These are phyloP conservation scores for Metarhizium brunneum DNA, from an alignment of 2,329 filamentous ascomycete species.

Conservation along the genomic window DNA sequence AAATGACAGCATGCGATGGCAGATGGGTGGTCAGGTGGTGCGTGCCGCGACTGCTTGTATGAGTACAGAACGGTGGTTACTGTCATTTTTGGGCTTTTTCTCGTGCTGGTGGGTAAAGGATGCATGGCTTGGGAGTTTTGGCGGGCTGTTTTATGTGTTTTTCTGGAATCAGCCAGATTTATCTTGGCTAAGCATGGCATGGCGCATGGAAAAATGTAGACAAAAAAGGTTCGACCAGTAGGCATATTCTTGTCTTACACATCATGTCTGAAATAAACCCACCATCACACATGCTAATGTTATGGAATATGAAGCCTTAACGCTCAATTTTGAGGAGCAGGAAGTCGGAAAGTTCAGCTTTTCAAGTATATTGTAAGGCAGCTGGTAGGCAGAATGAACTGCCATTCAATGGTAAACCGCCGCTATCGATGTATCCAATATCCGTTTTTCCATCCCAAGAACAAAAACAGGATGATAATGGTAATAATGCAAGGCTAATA, in stretches of 20 bases:
- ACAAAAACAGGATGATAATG: neutral
- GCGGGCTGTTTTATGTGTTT: conserved; percentile 1
- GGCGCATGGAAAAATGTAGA: neutral
- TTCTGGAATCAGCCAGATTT: neutral
- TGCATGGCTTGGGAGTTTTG: conserved; percentile 13
- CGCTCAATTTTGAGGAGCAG: neutral
- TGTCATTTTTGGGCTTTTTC: neutral
- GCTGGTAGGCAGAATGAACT: neutral
- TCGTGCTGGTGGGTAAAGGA: neutral
- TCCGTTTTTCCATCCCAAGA: neutral
- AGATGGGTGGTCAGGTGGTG: neutral
- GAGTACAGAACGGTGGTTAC: neutral
- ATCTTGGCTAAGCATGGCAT: neutral
- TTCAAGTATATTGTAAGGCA: neutral
- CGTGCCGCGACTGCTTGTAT: neutral
- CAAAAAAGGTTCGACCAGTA: neutral
- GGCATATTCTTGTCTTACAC: neutral
- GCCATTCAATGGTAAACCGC: conserved; percentile 1
- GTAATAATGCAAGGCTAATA: conserved; percentile 8
- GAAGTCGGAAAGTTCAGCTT: neutral
- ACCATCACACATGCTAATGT: too few relatives aligned
- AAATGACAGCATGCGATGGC: neutral
- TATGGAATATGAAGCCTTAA: neutral
- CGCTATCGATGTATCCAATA: conserved; percentile 1
- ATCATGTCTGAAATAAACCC: too few relatives aligned